Conservation (phyloP, 129 eudicot genomes). For the Erigeron canadensis region DNA sequence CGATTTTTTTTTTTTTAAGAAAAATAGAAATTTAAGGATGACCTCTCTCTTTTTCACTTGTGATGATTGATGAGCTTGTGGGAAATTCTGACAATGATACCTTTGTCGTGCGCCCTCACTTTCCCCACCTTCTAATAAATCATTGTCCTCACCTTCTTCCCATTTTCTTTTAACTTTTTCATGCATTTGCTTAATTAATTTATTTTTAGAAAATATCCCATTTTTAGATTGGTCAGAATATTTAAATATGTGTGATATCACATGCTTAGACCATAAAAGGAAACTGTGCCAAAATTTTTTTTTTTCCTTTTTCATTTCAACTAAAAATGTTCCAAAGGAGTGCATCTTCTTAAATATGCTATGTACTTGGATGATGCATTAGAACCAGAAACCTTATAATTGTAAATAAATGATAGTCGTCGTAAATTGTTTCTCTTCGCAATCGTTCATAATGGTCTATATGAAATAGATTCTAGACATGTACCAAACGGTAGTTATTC, state of each 20-base stretch:
- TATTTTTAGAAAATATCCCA: no score
- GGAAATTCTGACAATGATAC: slow-evolving; percentile 30
- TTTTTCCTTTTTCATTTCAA: not conserved
- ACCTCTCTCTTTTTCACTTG: not conserved
- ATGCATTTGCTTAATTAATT: not conserved
- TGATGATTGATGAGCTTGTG: slow-evolving; percentile 32
- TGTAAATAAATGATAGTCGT: no score
- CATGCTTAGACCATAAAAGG: not conserved
- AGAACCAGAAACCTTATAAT: no score
- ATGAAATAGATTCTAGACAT: no score
- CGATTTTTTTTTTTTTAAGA: no score
- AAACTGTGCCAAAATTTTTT: not conserved
- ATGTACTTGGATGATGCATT: no score
- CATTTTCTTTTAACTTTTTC: not conserved
- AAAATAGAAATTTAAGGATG: no score
- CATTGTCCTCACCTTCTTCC: slow-evolving; percentile 38
- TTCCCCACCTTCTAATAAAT: slow-evolving; percentile 34
- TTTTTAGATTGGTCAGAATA: no score
- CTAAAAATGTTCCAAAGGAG: not conserved
- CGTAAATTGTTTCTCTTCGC: no score
- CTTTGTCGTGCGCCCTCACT: slow-evolving; percentile 33
- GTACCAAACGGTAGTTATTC: no score
- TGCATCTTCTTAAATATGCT: not conserved
- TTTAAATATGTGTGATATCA: no score
- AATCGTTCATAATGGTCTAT: no score